Evolutionary conservation across 805 yeast species (phyloP).

Genomic region (Pichia nanzhaoensis): DNA sequence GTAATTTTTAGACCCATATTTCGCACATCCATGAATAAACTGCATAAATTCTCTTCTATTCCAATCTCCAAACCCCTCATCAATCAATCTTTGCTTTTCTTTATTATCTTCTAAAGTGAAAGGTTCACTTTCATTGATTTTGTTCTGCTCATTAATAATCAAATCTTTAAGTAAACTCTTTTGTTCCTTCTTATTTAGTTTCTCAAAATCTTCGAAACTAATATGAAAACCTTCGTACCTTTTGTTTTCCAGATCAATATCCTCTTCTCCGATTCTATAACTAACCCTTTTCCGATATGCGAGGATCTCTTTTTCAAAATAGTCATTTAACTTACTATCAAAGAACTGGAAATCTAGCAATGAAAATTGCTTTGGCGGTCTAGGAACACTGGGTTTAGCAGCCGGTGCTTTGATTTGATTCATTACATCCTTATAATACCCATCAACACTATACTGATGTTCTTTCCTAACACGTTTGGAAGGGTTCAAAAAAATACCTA

Average conservation of each 20-base stretch:
- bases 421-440: constrained; percentile 66
- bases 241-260: constrained; percentile 39
- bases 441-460: constrained; percentile 71
- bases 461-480: constrained; percentile 71
- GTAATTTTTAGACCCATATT: constrained; percentile 51
- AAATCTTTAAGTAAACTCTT: constrained; percentile 27
- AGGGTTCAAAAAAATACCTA: constrained; percentile 64
- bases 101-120: constrained; percentile 57
- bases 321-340: constrained; percentile 43
- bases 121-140: constrained; percentile 49
- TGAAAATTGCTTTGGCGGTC: constrained; percentile 57
- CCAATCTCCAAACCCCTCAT: constrained; percentile 60
- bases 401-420: constrained; percentile 28
- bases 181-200: constrained; percentile 20
- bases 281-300: constrained; percentile 55
- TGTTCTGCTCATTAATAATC: constrained; percentile 43
- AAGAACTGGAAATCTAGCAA: constrained; percentile 73
- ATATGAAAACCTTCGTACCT: constrained; percentile 22
- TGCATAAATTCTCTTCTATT: constrained; percentile 68
- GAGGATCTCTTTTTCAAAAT: constrained; percentile 59
- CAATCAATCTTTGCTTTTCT: constrained; percentile 46
- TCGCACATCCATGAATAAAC: constrained; percentile 63
- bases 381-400: constrained; percentile 39
- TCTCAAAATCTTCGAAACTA: constrained; percentile 26
- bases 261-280: constrained; percentile 51